phyloP scores from a whole-genome alignment of 202 grass and related monocot species.

The Carex arenaria region DNA sequence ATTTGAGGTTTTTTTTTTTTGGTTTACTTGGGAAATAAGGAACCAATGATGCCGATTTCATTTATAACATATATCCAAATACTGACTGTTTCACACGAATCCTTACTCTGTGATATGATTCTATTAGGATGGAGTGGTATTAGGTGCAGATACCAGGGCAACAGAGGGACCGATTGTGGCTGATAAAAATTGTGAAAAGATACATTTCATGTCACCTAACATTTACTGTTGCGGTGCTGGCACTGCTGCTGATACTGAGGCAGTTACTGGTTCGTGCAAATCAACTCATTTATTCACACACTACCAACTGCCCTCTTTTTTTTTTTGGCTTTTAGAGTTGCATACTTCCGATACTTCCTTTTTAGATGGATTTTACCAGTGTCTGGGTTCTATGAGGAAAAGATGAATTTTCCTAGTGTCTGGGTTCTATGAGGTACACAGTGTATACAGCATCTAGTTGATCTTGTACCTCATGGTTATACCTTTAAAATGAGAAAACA shows the following conservation, averaged over 20 bases:
- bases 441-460: background rate
- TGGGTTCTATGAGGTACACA: background rate
- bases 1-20: background rate
- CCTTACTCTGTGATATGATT: background rate
- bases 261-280: slow-evolving; percentile 61
- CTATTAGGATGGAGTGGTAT: slow-evolving; percentile 86
- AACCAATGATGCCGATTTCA: background rate
- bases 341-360: background rate
- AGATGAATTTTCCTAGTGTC: background rate
- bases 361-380: background rate
- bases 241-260: slow-evolving; percentile 90
- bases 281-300: background rate
- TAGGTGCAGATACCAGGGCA: slow-evolving; percentile 94
- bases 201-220: slow-evolving; percentile 95
- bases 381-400: background rate
- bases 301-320: background rate
- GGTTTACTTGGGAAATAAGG: background rate
- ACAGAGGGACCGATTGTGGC: slow-evolving; percentile 98
- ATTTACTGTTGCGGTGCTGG: slow-evolving; percentile 95
- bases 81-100: background rate
- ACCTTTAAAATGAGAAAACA: background rate
- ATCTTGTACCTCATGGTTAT: background rate
- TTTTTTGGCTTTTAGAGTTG: background rate
- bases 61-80: background rate
- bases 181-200: slow-evolving; percentile 97